phyloP scores from a whole-genome alignment of 169 alveolate genomes.

The Ichthyophthirius multifiliis region DNA sequence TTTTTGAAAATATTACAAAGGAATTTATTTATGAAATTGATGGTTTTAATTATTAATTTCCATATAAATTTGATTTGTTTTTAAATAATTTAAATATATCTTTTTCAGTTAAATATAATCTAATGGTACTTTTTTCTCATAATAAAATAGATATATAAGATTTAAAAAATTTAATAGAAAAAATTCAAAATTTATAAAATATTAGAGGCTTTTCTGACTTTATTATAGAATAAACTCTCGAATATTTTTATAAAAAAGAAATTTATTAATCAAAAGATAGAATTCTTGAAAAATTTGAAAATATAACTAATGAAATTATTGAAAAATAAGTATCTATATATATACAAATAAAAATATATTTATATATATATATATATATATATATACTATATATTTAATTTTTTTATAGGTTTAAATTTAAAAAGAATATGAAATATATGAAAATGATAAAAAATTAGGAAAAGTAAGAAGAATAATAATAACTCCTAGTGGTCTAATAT shows the following conservation, averaged over 20 bases:
- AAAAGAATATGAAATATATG: not conserved
- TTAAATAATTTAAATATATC: not conserved
- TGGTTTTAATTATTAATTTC: too few species aligned
- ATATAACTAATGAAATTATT: too few species aligned
- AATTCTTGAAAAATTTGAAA: not conserved
- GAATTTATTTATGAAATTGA: too few species aligned
- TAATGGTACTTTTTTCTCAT: not conserved
- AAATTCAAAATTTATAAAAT: not conserved
- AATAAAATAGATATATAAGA: not conserved
- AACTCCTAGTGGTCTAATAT: slow-evolving; percentile 27
- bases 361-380: not conserved
- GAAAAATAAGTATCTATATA: too few species aligned
- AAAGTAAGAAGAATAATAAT: slow-evolving; percentile 13
- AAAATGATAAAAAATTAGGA: not conserved
- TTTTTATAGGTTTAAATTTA: not conserved
- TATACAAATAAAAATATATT: not conserved
- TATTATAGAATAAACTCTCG: not conserved
- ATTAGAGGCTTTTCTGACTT: not conserved
- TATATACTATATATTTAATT: not conserved
- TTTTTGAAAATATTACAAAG: too few species aligned
- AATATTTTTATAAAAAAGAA: not conserved
- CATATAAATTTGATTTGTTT: not conserved
- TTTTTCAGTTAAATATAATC: too few species aligned
- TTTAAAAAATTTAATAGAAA: not conserved
- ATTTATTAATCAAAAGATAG: not conserved